These are phyloP conservation scores for Penicillium longicatenatum DNA, from an alignment of 495 filamentous ascomycete species.

Conservation along the genomic window DNA sequence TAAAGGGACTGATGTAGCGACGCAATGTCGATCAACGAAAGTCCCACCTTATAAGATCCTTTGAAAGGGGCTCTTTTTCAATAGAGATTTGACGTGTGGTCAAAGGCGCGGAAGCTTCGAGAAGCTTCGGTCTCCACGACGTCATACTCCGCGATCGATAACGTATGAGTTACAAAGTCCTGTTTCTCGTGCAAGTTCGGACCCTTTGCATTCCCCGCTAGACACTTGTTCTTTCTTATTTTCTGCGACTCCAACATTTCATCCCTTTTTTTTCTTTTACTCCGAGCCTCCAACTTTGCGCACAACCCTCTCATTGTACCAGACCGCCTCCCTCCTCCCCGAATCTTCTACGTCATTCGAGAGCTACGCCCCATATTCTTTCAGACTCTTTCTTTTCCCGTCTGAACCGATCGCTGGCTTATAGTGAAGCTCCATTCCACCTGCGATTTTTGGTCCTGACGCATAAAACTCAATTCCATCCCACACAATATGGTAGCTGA, in stretches of 20 bases:
- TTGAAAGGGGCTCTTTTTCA: too few relatives aligned
- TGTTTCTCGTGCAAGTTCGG: conserved; percentile 2
- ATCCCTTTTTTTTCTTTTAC: background rate
- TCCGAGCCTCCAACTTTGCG: background rate
- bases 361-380: conserved; percentile 16
- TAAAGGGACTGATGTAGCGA: too few relatives aligned
- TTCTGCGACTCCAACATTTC: background rate
- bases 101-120: conserved; percentile 32
- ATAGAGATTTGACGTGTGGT: too few relatives aligned
- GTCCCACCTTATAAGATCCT: too few relatives aligned
- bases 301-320: background rate
- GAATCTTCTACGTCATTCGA: conserved; percentile 49
- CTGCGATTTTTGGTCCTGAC: conserved; percentile 11
- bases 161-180: background rate
- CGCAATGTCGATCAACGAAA: too few relatives aligned
- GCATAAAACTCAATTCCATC: conserved; percentile 21
- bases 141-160: conserved; percentile 27
- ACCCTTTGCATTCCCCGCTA: conserved; percentile 3
- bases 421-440: conserved; percentile 13
- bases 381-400: background rate
- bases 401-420: conserved; percentile 9
- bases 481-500: conserved; percentile 74
- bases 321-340: conserved; percentile 6
- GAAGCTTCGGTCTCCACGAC: conserved; percentile 37
- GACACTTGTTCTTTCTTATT: conserved; percentile 17